Percentiles rank a stretch among this genome's conserved stretches.
Conservation (phyloP, 331 rosid genomes). For the Prunus yedoensis region DNA sequence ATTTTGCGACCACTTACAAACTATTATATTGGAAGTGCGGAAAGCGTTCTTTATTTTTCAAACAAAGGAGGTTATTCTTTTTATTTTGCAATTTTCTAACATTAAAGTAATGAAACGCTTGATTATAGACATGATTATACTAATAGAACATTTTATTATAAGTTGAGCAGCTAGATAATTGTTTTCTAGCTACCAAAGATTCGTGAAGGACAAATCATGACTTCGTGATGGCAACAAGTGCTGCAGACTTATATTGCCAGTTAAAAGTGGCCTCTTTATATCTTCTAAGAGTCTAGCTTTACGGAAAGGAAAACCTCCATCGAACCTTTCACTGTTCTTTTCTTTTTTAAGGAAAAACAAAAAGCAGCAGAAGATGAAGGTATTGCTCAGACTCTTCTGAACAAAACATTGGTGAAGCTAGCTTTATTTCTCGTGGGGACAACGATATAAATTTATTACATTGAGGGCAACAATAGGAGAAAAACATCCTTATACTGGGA, state of each 20-base stretch:
- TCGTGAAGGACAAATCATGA: constrained; percentile 5
- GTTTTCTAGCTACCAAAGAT: not conserved
- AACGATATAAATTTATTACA: no score
- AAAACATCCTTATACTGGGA: no score
- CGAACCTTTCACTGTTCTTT: not conserved
- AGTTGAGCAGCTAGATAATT: not conserved
- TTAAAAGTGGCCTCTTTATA: not conserved
- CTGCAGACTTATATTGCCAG: not conserved
- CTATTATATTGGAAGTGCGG: not conserved
- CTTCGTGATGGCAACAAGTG: not conserved
- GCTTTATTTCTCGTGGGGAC: no score
- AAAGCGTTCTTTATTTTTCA: not conserved
- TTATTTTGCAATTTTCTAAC: not conserved
- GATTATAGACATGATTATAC: not conserved
- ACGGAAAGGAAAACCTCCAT: not conserved
- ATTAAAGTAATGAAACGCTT: not conserved
- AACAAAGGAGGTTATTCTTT: no score
- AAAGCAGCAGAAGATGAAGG: not conserved
- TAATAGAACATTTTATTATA: no score
- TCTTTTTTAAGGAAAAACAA: not conserved
- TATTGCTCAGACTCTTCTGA: not conserved
- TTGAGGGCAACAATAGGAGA: no score
- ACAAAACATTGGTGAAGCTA: no score
- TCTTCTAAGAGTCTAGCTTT: not conserved
- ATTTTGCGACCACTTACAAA: not conserved